Evolutionary conservation across 805 yeast genomes (phyloP).

Genomic region (Monosporozyma aerobia): DNA sequence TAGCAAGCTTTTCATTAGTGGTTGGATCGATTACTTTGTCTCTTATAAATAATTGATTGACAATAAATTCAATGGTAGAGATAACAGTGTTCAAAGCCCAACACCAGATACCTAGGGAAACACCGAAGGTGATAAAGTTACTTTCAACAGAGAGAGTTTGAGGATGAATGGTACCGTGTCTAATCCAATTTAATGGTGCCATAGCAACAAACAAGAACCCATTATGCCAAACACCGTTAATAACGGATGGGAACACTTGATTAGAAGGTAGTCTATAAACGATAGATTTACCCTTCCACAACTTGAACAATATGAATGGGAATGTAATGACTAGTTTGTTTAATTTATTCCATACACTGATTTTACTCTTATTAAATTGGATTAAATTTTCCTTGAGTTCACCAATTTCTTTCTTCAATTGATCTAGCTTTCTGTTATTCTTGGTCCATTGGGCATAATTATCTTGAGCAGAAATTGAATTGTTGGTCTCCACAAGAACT

Average conservation of each 20-base stretch:
- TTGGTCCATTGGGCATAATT: constrained; percentile 95
- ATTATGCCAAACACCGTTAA: constrained; percentile 26
- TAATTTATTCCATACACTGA: constrained; percentile 9
- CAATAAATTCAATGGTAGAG: constrained; percentile 22
- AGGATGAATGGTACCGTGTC: background rate
- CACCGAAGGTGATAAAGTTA: constrained; percentile 12
- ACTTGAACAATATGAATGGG: constrained; percentile 25
- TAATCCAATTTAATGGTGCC: constrained; percentile 19
- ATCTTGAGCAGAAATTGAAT: constrained; percentile 74
- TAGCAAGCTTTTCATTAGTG: background rate
- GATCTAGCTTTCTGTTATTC: constrained; percentile 62
- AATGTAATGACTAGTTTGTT: constrained; percentile 20
- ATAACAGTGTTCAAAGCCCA: constrained; percentile 28
- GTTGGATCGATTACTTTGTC: constrained; percentile 5
- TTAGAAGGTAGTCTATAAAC: constrained; percentile 22
- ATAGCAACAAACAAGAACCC: constrained; percentile 26
- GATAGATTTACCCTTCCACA: constrained; percentile 28
- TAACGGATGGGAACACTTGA: constrained; percentile 23
- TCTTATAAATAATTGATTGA: constrained; percentile 14
- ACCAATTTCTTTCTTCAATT: constrained; percentile 44
- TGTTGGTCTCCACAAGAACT: constrained; percentile 42
- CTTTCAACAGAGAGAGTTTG: background rate
- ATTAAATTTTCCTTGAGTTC: constrained; percentile 32
- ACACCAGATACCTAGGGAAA: constrained; percentile 30
- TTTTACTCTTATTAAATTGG: constrained; percentile 5